phyloP scores from a whole-genome alignment of 129 eudicot genomes.

The Kitagawia praeruptora region DNA sequence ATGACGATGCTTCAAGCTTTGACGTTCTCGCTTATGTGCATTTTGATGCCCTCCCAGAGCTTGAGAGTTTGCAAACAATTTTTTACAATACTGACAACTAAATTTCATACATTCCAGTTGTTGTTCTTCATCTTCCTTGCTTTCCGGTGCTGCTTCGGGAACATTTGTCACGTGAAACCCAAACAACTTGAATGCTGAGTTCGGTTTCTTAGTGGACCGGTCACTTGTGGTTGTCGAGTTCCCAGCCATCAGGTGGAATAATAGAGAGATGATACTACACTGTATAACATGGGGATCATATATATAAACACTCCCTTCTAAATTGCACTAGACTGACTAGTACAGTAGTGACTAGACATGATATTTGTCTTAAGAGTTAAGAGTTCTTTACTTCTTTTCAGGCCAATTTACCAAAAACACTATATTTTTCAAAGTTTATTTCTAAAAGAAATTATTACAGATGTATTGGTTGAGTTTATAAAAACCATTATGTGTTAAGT shows the following conservation, averaged over 20 bases:
- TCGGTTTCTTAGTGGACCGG: neutral
- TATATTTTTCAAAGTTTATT: no score
- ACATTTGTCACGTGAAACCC: neutral
- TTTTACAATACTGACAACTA: neutral
- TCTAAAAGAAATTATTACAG: no score
- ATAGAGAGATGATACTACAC: neutral
- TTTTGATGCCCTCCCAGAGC: conserved; percentile 6
- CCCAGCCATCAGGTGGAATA: neutral
- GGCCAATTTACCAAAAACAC: neutral
- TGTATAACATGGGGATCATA: neutral
- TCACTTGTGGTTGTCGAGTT: neutral
- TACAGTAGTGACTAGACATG: neutral
- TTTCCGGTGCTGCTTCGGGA: neutral
- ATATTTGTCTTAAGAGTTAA: no score
- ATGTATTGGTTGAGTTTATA: no score
- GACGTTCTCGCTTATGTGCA: neutral
- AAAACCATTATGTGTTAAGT: no score
- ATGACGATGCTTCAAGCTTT: neutral
- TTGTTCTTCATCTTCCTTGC: neutral
- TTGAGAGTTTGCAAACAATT: neutral
- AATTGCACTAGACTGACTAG: neutral
- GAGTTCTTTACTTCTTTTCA: no score
- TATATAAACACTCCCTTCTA: neutral
- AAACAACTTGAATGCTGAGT: neutral
- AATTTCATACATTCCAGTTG: neutral